Evolutionary conservation across 1,284 basidiomycete species (phyloP), one percentile per base, ranked within the genome.

Genomic region (Inonotus obliquus): DNA sequence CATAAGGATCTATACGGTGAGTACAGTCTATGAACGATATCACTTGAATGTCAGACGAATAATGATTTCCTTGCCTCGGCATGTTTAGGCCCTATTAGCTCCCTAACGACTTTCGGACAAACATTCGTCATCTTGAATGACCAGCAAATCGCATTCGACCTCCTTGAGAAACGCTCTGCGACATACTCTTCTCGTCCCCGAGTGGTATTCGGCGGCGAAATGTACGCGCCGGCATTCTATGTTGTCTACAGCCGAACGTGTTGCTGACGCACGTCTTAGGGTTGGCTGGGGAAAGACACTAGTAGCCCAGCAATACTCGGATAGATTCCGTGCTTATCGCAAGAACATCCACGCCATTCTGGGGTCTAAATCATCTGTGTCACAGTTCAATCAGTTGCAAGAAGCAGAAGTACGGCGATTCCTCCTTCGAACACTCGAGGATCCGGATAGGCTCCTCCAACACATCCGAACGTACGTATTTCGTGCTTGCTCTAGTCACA

Each of bases 161-260:
- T 81, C 23, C 68, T 81, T 35, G 80, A 81, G 57, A 80, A 76
- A 67, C 73, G 77, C 57, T 76, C 79, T 63, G 69, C 77, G 9
- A 76, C 78, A 45, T 81, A 81, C 67, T 81, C 79, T 38, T 79
- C 81, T 70, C 73, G 81, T 32, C 76, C 75, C 1, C 63, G 29
- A 11, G 45, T 67, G 29, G 37, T 48, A 25, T 63, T 66, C 23
- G 64, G 49, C 23, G 60, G 57, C 13, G 58, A 65, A 48, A 59
- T 66, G 65, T 65, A 37, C 21, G 58, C 21, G 9, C 27, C 37
- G 41, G 41, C 41, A 38, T 41, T 56, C 32, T 14, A 9, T 38
- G 9, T 38, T 44, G 14, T 13, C 9, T 32, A n/a, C n/a, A 41
- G 23, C 48, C 19, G 54, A 17, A 5, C 21, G 17, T 13, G n/a